Percentiles rank a stretch among this genome's conserved stretches.
These are phyloP conservation scores for Cryphonectria naterciae DNA, from an alignment of 2,329 filamentous ascomycete genomes.

Conservation along the genomic window DNA sequence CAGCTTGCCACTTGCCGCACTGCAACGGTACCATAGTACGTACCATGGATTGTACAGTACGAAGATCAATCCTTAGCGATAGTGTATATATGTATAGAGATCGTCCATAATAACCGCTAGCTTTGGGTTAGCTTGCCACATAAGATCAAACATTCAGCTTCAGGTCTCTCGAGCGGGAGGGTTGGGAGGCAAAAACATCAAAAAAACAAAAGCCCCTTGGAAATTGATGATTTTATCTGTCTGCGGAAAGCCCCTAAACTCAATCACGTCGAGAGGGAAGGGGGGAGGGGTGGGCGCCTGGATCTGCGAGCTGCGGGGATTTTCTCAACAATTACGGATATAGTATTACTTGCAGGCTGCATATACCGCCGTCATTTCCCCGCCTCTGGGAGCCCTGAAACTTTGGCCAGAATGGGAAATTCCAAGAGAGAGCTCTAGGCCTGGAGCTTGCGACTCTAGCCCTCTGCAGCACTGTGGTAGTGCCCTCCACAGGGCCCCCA, in stretches of 20 bases:
- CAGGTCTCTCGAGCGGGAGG: not conserved
- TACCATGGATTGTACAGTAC: not conserved
- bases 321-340: slow-evolving; percentile 9
- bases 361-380: slow-evolving; percentile 11
- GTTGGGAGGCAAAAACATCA: not conserved
- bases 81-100: not conserved
- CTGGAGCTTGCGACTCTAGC: slow-evolving; percentile 4
- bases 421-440: not conserved
- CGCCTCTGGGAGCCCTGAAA: slow-evolving; percentile 3
- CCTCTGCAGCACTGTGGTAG: not conserved
- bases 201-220: not conserved
- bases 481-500: not conserved
- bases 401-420: not conserved
- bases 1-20: not conserved
- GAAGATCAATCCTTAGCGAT: not conserved
- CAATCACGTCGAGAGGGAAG: not conserved
- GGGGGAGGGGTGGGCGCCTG: not conserved
- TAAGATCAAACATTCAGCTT: not conserved
- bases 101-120: not conserved
- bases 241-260: not conserved
- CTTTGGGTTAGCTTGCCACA: not conserved
- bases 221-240: not conserved
- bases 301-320: slow-evolving; percentile 8
- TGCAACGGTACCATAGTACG: not conserved
- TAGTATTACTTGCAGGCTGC: slow-evolving; percentile 16